Percentiles rank a stretch among this genome's conserved stretches.
phyloP scores from a whole-genome alignment of 495 filamentous ascomycete genomes.

The Amorphotheca resinae region DNA sequence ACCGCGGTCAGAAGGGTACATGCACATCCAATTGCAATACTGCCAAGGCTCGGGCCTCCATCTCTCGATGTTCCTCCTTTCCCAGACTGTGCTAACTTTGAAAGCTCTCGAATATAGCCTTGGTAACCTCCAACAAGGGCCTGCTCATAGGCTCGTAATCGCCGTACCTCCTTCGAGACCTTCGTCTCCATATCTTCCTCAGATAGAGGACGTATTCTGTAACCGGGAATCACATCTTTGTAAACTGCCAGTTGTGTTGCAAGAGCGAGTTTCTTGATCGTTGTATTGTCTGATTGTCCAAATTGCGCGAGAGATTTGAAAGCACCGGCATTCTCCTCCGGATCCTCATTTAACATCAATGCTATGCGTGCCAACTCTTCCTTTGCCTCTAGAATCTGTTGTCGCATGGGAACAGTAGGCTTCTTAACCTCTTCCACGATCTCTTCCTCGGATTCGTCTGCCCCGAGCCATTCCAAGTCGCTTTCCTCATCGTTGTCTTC shows the following conservation, averaged over 20 bases:
- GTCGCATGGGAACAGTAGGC: conserved; percentile 52
- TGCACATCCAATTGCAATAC: conserved; percentile 72
- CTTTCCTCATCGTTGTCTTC: conserved; percentile 38
- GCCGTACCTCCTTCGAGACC: conserved; percentile 82
- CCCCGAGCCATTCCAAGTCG: conserved; percentile 31
- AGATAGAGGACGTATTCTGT: conserved; percentile 71
- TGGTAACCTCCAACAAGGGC: conserved; percentile 70
- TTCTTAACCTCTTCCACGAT: conserved; percentile 30
- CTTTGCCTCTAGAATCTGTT: conserved; percentile 77
- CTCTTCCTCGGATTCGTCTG: conserved; percentile 26
- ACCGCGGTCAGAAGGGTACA: conserved; percentile 65
- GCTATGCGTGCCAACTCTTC: conserved; percentile 85
- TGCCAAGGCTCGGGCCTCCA: conserved; percentile 35
- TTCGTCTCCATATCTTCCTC: conserved; percentile 63
- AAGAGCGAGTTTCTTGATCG: conserved; percentile 72
- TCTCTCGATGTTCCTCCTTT: conserved; percentile 21
- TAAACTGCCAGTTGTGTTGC: conserved; percentile 83
- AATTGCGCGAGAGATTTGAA: conserved; percentile 70
- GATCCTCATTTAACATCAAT: conserved; percentile 72
- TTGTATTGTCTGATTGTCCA: conserved; percentile 50
- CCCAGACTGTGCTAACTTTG: conserved; percentile 42
- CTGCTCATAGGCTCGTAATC: conserved; percentile 71
- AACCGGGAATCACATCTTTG: conserved; percentile 91
- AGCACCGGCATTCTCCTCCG: conserved; percentile 72
- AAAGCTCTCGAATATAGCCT: conserved; percentile 63